Evolutionary conservation across 192 early-diverging fungal genomes (phyloP).

Genomic region (Coemansia aciculifera): DNA sequence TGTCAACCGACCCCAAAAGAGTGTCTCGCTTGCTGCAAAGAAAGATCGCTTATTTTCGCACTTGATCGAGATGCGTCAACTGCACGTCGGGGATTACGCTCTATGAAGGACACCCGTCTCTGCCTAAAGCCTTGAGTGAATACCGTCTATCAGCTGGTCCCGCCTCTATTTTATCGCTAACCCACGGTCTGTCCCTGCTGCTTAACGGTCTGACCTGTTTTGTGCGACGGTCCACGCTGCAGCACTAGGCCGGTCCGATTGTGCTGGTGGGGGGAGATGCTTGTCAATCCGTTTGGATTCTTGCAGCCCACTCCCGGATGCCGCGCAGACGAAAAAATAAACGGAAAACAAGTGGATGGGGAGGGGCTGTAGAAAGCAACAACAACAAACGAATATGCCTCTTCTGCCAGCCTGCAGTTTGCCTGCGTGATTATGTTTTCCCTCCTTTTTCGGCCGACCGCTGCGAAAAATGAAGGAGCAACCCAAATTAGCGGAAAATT

Average conservation of each 20-base stretch:
- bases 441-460: not conserved
- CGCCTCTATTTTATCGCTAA: not conserved
- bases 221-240: slow-evolving; percentile 12
- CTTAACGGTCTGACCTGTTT: slow-evolving; percentile 7
- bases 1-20: slow-evolving; percentile 14
- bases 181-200: slow-evolving; percentile 11
- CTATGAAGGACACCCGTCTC: not conserved
- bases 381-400: slow-evolving; percentile 10
- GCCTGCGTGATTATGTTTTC: slow-evolving; percentile 13
- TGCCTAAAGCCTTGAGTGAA: not conserved
- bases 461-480: not conserved
- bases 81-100: slow-evolving; percentile 5
- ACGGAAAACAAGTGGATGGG: not conserved
- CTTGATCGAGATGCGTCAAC: slow-evolving; percentile 11
- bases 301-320: not conserved
- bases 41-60: slow-evolving; percentile 17
- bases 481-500: not conserved
- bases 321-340: not conserved
- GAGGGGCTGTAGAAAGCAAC: not conserved
- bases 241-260: slow-evolving; percentile 6
- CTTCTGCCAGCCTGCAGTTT: not conserved
- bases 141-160: not conserved
- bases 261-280: slow-evolving; percentile 1
- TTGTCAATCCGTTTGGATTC: slow-evolving; percentile 3
- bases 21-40: slow-evolving; percentile 19